These are phyloP conservation scores for Neovahlkampfia damariscottae DNA, from an alignment of 78 protist genomes.

Conservation along the genomic window DNA sequence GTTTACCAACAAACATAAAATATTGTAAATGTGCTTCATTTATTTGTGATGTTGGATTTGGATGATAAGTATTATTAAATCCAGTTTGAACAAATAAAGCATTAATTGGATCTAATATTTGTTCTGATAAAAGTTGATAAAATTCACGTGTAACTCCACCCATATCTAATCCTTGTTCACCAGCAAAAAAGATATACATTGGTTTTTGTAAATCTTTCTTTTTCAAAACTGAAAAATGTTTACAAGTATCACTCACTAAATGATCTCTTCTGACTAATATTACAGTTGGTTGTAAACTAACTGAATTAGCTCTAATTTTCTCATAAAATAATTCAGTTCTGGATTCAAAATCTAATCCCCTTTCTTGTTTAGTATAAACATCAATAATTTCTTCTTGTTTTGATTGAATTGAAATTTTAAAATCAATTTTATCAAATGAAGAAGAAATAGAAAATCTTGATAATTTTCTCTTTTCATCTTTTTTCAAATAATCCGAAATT, in stretches of 20 bases:
- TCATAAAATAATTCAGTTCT: not conserved
- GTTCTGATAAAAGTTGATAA: conserved; percentile 32
- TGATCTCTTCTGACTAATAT: not conserved
- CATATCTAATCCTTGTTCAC: conserved; percentile 60
- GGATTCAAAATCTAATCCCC: not conserved
- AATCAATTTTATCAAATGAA: not conserved
- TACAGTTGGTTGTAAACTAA: not conserved
- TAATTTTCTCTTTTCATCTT: not conserved
- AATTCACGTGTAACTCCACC: conserved; percentile 60
- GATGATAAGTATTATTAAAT: conserved; percentile 24
- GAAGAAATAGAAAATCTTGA: no score
- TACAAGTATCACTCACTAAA: not conserved
- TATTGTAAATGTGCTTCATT: conserved; percentile 58
- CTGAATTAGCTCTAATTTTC: not conserved
- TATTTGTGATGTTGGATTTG: conserved; percentile 40
- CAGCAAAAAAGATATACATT: conserved; percentile 40
- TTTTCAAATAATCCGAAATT: not conserved
- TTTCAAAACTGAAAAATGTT: not conserved
- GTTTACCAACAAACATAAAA: conserved; percentile 73
- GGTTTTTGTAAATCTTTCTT: conserved; percentile 19
- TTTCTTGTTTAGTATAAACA: not conserved
- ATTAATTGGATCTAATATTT: conserved; percentile 51
- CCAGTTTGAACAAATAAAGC: conserved; percentile 46
- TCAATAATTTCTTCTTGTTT: not conserved
- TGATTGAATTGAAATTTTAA: not conserved